Base-by-base conservation (phyloP, 352 stramenopile genomes). In the Thalassiosira mediterranea region DNA sequence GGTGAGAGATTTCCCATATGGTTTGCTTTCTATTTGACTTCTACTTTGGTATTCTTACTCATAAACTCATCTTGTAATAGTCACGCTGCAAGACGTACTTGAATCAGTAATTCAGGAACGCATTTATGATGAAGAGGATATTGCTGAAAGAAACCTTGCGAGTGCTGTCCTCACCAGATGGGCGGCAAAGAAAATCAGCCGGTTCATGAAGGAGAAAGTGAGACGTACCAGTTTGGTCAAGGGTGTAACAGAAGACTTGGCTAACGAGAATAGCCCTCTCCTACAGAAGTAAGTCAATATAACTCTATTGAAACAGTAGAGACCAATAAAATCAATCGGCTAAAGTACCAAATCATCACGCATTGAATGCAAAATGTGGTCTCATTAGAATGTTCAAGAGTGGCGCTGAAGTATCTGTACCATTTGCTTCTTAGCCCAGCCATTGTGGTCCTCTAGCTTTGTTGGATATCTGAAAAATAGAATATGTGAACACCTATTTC, bases 41-140 rank as follows among this genome's bases (percentile, higher is more conserved):
- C 13, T 13, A 42, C 7, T 13, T 42, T 42, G 13, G 7, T 42
- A 13, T 42, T 7, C 34, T 13, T 13, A 13, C 13, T n/a, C n/a
- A 13, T 13, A 7, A 42, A 42, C 34, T 42, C 34, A 42, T 42
- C 34, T 42, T 13, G 34, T 13, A 42, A 31, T 66, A 34, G 83
- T 96, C 29, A 97, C 94, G n/a, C 90, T 97, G 42, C 94, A 97
- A 77, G 93, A 97, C 66, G 87, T 97, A 5, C 88, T 98, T 48
- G 95, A 97, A 72, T 90, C 61, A 40, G 56, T 91, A 2, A 31
- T 96, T 90, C 71, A 95, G 93, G 92, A 96, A 58, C 87, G 95
- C 65, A 97, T 98, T 62, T 91, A 94, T 57, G 94, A 97, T 76
- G 95, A 98, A 70, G 94, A 84, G 46, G 94, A 91, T 53, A 54